Evolutionary conservation across 345 rosid species (phyloP), one percentile per base, ranked within the genome.

Genomic region (Pugionium dolabratum): DNA sequence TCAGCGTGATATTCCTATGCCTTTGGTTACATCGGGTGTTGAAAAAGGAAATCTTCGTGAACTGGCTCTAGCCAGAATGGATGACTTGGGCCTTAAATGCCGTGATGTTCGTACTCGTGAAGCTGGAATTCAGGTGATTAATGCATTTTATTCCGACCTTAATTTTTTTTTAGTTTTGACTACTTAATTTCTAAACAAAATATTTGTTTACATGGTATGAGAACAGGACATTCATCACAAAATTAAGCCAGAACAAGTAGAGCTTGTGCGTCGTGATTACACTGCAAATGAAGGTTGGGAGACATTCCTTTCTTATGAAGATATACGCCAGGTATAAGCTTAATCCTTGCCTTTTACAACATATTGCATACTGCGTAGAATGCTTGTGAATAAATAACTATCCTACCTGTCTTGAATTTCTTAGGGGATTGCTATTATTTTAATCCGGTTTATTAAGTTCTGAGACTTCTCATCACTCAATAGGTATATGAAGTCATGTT

Each of bases 221-320:
- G 47, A 55, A 48, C 75, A 95, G 97, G 99, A 91, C 70, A 95
- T 95, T 67, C 99, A 95, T 82, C 85, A 95, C 70, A 82, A 95
- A 77, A 95, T 91, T 72, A 91, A 59, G 81, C 97, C 96, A 9
- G 99, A 91, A 76, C 96, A 89, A 81, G 97, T 95, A 63, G 87
- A 91, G 82, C 99, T 95, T 75, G 96, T 91, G 67, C 96, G 99
- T 39, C 99, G 97, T 71, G 99, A 95, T 81, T 95, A 89, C 74
- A 86, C 83, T 32, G 99, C 99, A 55, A 95, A 95, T 77, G 90
- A 89, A 80, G 96, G 99, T 54, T 95, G 99, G 99, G 99, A 95
- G 79, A 89, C 95, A 52, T 95, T 95, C 75, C 84, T 95, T 54
- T 95, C 99, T 3, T 91, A 91, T 6, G 99, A 95, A 80, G 99